These are phyloP conservation scores for Camellia japonica DNA, from an alignment of 148 eudicot species.

Conservation along the genomic window DNA sequence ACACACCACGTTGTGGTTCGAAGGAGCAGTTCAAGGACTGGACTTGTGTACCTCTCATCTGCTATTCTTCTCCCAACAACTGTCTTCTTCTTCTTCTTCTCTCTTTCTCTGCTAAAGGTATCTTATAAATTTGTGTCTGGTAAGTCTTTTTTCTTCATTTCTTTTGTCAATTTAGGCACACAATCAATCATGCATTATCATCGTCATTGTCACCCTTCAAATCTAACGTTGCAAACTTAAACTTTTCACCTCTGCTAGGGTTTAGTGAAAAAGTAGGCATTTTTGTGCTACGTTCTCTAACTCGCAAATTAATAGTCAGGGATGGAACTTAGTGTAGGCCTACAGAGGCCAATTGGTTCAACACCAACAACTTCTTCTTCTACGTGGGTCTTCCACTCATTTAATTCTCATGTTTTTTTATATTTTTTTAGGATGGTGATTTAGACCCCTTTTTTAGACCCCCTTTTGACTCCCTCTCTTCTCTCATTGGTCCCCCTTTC, in stretches of 20 bases:
- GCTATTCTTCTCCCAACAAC: constrained; percentile 15
- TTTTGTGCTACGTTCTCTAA: too few relatives aligned
- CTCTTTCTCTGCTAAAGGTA: constrained; percentile 25
- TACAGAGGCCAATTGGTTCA: too few relatives aligned
- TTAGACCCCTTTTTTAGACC: too few relatives aligned
- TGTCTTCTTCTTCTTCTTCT: background rate
- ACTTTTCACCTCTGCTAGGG: background rate
- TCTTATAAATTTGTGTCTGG: background rate
- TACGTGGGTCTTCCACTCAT: too few relatives aligned
- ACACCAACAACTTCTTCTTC: too few relatives aligned
- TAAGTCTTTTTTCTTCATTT: background rate
- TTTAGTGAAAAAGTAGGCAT: background rate
- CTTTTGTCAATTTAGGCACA: background rate
- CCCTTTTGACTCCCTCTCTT: too few relatives aligned
- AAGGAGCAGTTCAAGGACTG: constrained; percentile 15
- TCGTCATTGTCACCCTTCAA: background rate
- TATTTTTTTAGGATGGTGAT: too few relatives aligned
- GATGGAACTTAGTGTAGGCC: too few relatives aligned
- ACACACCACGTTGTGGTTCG: constrained; percentile 44
- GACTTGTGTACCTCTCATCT: background rate
- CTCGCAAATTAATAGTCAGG: too few relatives aligned
- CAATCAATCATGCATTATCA: too few relatives aligned
- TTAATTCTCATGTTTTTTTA: too few relatives aligned
- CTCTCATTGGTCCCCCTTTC: too few relatives aligned
- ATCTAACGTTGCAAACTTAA: background rate